Evolutionary conservation across 495 filamentous ascomycete genomes (phyloP).

Genomic region (Daldinia decipiens): DNA sequence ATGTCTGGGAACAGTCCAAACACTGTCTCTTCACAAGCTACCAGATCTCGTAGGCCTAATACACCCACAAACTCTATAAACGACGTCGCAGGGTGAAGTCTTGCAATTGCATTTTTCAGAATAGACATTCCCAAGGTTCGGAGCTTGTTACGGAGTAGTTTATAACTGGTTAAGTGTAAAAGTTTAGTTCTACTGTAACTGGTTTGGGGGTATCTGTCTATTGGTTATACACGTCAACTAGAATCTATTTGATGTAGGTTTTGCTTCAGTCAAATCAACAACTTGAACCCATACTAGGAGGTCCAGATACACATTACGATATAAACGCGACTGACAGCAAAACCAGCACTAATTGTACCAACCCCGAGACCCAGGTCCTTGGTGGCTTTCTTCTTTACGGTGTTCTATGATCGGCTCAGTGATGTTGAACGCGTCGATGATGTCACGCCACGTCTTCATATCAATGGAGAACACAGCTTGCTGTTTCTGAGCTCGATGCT

Average conservation of each 20-base stretch:
- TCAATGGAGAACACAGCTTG: constrained; percentile 89
- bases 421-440: constrained; percentile 79
- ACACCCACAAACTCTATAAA: too few species aligned
- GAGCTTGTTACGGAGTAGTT: not conserved
- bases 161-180: not conserved
- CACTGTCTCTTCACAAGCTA: too few species aligned
- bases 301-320: not conserved
- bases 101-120: too few species aligned
- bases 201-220: constrained; percentile 8
- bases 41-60: too few species aligned
- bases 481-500: constrained; percentile 67
- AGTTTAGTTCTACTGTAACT: not conserved
- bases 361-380: constrained; percentile 67
- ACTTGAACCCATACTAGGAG: not conserved
- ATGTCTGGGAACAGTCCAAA: not conserved
- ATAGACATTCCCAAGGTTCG: too few species aligned
- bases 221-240: not conserved
- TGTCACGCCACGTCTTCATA: constrained; percentile 79
- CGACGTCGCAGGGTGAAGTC: too few species aligned
- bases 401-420: constrained; percentile 83
- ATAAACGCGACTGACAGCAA: not conserved
- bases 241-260: not conserved
- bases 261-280: not conserved
- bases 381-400: constrained; percentile 67
- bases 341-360: constrained; percentile 75